phyloP scores from a whole-genome alignment of 208 protist genomes.

The Leptomonas seymouri region DNA sequence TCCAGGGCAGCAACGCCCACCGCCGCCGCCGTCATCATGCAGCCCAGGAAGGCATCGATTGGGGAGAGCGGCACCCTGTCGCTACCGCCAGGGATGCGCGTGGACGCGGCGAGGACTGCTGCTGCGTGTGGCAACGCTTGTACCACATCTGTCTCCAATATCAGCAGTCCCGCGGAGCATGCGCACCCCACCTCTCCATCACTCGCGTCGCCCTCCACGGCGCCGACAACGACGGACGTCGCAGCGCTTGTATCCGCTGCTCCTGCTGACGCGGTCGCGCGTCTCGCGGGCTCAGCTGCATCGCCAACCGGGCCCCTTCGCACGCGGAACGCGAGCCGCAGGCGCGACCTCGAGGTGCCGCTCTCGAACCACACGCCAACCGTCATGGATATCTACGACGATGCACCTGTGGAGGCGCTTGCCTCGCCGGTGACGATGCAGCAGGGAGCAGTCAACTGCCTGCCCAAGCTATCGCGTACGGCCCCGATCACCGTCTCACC shows the following conservation, averaged over 20 bases:
- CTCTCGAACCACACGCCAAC: constrained; percentile 4
- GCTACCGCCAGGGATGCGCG: neutral
- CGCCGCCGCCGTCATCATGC: constrained; percentile 15
- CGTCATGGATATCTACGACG: constrained; percentile 15
- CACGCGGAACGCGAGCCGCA: neutral
- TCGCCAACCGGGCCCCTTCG: neutral
- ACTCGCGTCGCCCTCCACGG: too few species aligned
- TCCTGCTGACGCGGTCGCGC: neutral
- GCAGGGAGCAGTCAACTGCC: neutral
- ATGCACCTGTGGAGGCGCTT: constrained; percentile 8
- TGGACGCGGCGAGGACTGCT: neutral
- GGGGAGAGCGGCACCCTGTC: neutral
- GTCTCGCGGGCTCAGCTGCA: neutral
- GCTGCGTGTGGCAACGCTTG: neutral
- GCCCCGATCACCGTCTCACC: constrained; percentile 5
- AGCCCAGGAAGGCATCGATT: neutral
- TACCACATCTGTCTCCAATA: too few species aligned
- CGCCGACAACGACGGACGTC: too few species aligned
- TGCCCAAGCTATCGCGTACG: constrained; percentile 6
- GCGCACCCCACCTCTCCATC: too few species aligned
- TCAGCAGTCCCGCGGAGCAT: too few species aligned
- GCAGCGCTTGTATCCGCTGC: too few species aligned
- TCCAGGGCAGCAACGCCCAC: too few species aligned
- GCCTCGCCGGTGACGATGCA: constrained; percentile 1
- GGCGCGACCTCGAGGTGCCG: constrained; percentile 1